phyloP scores from a whole-genome alignment of 1,139 yeast species.

The Kazachstania sp. region DNA sequence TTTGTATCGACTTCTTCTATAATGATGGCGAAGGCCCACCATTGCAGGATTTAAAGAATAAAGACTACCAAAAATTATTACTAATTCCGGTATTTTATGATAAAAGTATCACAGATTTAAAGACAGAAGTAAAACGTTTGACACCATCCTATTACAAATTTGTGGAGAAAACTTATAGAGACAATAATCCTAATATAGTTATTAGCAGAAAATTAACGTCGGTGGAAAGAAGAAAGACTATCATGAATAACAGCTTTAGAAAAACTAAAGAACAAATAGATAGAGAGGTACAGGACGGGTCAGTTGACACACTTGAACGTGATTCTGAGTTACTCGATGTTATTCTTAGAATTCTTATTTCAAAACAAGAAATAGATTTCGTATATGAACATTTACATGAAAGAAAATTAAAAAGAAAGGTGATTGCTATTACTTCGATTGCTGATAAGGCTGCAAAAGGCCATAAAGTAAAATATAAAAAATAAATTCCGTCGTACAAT shows the following conservation, averaged over 20 bases:
- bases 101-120: conserved; percentile 41
- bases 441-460: conserved; percentile 13
- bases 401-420: conserved; percentile 9
- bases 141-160: conserved; percentile 45
- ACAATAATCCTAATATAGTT: conserved; percentile 13
- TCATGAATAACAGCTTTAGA: conserved; percentile 65
- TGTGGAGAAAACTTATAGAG: conserved; percentile 21
- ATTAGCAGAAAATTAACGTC: conserved; percentile 43
- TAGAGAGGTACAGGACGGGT: conserved; percentile 44
- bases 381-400: conserved; percentile 35
- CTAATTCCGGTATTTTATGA: conserved; percentile 64
- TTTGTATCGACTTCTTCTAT: conserved; percentile 66
- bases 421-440: conserved; percentile 5
- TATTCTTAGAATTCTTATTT: conserved; percentile 48
- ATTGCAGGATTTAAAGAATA: conserved; percentile 52
- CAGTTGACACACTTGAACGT: conserved; percentile 48
- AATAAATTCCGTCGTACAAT: background rate
- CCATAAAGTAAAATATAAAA: conserved; percentile 13
- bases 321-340: conserved; percentile 57
- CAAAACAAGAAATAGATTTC: conserved; percentile 38
- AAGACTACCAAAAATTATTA: conserved; percentile 55
- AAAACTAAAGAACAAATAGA: conserved; percentile 44
- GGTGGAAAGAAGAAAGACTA: conserved; percentile 56
- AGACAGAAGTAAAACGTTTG: conserved; percentile 51
- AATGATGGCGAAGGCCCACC: conserved; percentile 81